These are phyloP conservation scores for Podila horticola DNA, from an alignment of 192 early-diverging fungal species.

Conservation along the genomic window DNA sequence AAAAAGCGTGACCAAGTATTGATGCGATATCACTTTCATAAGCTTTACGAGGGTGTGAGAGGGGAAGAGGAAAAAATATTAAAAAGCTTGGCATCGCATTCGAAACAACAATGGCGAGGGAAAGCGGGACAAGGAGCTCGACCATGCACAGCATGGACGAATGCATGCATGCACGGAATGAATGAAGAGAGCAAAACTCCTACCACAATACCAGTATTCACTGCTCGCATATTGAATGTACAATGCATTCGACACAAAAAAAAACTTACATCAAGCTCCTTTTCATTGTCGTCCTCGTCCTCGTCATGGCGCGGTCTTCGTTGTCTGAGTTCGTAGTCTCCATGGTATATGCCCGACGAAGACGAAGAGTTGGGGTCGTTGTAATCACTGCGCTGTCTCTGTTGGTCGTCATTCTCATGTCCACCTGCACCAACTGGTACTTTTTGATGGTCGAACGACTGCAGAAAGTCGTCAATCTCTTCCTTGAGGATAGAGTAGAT, in stretches of 20 bases:
- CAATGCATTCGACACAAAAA: background rate
- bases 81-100: background rate
- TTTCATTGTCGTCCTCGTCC: slow-evolving; percentile 15
- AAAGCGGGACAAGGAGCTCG: background rate
- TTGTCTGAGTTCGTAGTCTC: slow-evolving; percentile 37
- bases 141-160: no score
- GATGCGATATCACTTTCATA: no score
- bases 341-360: slow-evolving; percentile 1
- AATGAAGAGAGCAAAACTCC: no score
- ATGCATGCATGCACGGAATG: no score
- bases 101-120: background rate
- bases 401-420: background rate
- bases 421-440: slow-evolving; percentile 2
- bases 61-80: background rate
- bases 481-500: slow-evolving; percentile 38
- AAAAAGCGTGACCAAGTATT: no score
- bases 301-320: slow-evolving; percentile 6
- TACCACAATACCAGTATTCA: no score
- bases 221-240: no score
- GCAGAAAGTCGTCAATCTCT: slow-evolving; percentile 14
- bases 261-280: slow-evolving; percentile 28
- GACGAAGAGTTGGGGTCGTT: slow-evolving; percentile 12
- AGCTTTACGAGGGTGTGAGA: no score
- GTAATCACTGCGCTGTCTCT: slow-evolving; percentile 6
- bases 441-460: slow-evolving; percentile 21